These are phyloP conservation scores for Starmerella floricola DNA, from an alignment of 805 yeast species.

Conservation along the genomic window DNA sequence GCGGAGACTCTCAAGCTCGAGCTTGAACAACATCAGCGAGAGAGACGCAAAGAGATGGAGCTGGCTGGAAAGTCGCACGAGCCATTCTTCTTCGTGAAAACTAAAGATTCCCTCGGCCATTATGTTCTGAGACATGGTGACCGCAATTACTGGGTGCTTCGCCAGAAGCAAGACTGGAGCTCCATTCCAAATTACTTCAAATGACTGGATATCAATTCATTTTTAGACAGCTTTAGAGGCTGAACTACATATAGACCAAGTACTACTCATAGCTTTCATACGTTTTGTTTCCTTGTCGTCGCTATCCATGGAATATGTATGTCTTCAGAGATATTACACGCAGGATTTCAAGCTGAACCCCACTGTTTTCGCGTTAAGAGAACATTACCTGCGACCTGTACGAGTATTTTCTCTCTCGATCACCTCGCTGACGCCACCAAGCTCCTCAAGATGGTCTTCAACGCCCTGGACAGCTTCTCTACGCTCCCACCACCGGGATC, in stretches of 20 bases:
- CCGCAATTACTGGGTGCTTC: slow-evolving; percentile 61
- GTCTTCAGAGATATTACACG: no score
- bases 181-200: slow-evolving; percentile 17
- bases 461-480: slow-evolving; percentile 80
- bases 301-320: no score
- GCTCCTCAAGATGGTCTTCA: slow-evolving; percentile 79
- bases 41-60: slow-evolving; percentile 49
- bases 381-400: slow-evolving; percentile 1
- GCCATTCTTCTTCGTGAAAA: slow-evolving; percentile 53
- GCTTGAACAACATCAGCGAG: slow-evolving; percentile 72
- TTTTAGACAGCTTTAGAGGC: no score
- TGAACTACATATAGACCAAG: no score
- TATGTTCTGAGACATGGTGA: slow-evolving; percentile 40
- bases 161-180: slow-evolving; percentile 32
- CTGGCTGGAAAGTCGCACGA: slow-evolving; percentile 35
- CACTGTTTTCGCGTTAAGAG: no score
- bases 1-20: slow-evolving; percentile 62
- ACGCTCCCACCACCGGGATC: slow-evolving; percentile 98
- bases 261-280: no score
- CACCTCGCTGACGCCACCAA: slow-evolving; percentile 83
- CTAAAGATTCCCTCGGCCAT: slow-evolving; percentile 27
- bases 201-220: not conserved
- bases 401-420: slow-evolving; percentile 40
- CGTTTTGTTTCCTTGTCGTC: no score
- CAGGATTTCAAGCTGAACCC: no score